A percentile compares a stretch with the other conserved stretches of the same genome.
These are phyloP conservation scores for Saitozyma podzolica DNA, from an alignment of 768 basidiomycete species.

Conservation along the genomic window DNA sequence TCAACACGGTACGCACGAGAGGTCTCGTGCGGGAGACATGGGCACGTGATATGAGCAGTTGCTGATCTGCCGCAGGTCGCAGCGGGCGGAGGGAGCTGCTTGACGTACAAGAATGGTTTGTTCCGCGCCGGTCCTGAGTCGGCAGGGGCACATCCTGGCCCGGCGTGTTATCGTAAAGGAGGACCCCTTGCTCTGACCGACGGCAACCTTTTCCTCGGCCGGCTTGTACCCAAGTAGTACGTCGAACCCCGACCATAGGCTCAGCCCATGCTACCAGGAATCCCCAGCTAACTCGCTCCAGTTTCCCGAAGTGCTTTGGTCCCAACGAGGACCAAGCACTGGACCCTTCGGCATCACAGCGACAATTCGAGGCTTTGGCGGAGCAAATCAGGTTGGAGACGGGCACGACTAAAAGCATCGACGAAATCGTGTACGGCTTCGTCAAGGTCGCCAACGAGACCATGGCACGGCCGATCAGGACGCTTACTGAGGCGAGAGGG, in stretches of 20 bases:
- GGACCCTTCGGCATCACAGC: conserved; percentile 68
- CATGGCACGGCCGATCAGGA: conserved; percentile 90
- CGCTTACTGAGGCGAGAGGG: conserved; percentile 85
- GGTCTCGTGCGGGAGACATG: not conserved
- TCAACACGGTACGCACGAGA: conserved; percentile 62
- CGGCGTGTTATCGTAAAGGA: conserved; percentile 67
- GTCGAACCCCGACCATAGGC: not conserved
- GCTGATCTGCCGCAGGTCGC: conserved; percentile 54
- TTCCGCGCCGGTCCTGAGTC: conserved; percentile 88
- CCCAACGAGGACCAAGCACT: conserved; percentile 80
- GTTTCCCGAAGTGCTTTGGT: conserved; percentile 91
- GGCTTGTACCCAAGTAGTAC: conserved; percentile 73
- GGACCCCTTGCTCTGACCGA: conserved; percentile 64
- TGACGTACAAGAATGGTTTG: conserved; percentile 83
- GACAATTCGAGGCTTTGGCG: conserved; percentile 67
- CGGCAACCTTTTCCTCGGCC: conserved; percentile 72
- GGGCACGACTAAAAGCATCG: conserved; percentile 64
- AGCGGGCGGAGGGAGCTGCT: conserved; percentile 87
- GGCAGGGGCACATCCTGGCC: conserved; percentile 90
- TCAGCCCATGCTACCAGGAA: no score
- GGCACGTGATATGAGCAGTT: not conserved
- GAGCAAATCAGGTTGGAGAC: conserved; percentile 64
- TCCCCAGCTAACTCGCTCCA: not conserved
- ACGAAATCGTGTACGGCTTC: conserved; percentile 76
- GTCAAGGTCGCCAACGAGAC: conserved; percentile 99